phyloP scores from a whole-genome alignment of 345 rosid genomes.

The Tarenaya hassleriana region DNA sequence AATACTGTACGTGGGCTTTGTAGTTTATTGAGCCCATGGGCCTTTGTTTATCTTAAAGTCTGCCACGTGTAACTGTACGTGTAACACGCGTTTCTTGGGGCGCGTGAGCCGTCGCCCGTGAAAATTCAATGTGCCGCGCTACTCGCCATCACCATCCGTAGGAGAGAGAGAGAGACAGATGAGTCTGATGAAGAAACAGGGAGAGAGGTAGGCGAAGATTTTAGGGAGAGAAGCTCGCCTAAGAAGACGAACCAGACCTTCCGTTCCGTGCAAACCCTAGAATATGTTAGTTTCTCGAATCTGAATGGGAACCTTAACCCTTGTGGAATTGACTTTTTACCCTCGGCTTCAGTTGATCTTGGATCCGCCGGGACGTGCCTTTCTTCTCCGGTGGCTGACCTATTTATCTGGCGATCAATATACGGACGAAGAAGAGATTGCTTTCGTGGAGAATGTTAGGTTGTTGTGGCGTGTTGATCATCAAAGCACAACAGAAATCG shows the following conservation, averaged over 20 bases:
- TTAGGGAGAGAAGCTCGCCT: constrained; percentile 8
- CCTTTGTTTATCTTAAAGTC: no score
- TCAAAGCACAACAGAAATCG: constrained; percentile 14
- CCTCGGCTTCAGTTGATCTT: constrained; percentile 24
- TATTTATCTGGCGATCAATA: constrained; percentile 23
- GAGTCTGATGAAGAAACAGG: constrained; percentile 26
- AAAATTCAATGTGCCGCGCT: constrained; percentile 16
- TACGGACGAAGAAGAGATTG: constrained; percentile 9
- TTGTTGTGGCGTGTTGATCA: constrained; percentile 17
- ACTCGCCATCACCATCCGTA: constrained; percentile 30
- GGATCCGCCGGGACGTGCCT: constrained; percentile 38
- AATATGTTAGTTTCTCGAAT: constrained; percentile 41
- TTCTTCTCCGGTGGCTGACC: constrained; percentile 40
- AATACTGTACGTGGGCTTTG: no score
- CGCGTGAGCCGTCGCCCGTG: constrained; percentile 20
- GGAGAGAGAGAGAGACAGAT: constrained; percentile 30
- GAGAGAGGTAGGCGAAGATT: constrained; percentile 18
- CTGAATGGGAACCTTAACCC: constrained; percentile 58
- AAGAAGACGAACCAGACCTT: constrained; percentile 19
- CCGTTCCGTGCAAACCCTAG: constrained; percentile 28
- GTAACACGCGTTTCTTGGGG: constrained; percentile 30
- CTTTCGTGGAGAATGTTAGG: constrained; percentile 23
- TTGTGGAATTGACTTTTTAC: no score
- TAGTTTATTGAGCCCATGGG: no score
- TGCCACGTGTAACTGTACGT: no score